These are phyloP conservation scores for Pythium aristosporum DNA, from an alignment of 352 stramenopile genomes.

Conservation along the genomic window DNA sequence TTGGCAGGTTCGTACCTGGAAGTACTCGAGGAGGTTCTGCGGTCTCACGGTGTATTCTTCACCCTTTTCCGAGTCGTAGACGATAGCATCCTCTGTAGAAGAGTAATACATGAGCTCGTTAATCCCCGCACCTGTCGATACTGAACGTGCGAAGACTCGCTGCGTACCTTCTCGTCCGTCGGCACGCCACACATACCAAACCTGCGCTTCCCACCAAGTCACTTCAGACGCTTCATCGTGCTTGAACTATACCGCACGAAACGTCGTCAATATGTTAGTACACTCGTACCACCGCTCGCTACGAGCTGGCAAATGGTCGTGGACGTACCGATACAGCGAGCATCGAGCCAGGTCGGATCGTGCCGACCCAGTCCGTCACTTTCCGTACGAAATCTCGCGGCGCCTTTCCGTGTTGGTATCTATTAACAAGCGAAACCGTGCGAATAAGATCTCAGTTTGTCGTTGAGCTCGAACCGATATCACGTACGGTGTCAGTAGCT, in stretches of 20 bases:
- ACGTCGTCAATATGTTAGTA: background rate
- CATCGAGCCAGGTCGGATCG: constrained; percentile 52
- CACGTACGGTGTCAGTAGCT: constrained; percentile 42
- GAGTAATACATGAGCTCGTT: background rate
- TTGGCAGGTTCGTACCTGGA: background rate
- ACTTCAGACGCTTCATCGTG: constrained; percentile 61
- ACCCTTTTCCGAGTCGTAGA: constrained; percentile 10
- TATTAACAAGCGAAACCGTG: constrained; percentile 1
- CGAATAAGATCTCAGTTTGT: constrained; percentile 6
- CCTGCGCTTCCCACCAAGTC: constrained; percentile 80
- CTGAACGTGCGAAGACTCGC: background rate
- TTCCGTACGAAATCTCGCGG: constrained; percentile 47
- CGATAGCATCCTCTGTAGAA: constrained; percentile 14
- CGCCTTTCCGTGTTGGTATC: constrained; percentile 46
- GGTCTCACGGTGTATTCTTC: constrained; percentile 5
- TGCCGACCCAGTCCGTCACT: constrained; percentile 61
- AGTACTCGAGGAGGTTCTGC: constrained; percentile 2
- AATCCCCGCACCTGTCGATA: background rate
- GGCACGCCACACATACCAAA: constrained; percentile 80
- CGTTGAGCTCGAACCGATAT: background rate
- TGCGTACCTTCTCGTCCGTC: constrained; percentile 53
- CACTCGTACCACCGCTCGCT: constrained; percentile 20
- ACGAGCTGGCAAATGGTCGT: background rate
- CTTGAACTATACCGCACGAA: constrained; percentile 48
- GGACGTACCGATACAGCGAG: constrained; percentile 52